Evolutionary conservation across 345 rosid genomes (phyloP).

Genomic region (Balakata baccata): DNA sequence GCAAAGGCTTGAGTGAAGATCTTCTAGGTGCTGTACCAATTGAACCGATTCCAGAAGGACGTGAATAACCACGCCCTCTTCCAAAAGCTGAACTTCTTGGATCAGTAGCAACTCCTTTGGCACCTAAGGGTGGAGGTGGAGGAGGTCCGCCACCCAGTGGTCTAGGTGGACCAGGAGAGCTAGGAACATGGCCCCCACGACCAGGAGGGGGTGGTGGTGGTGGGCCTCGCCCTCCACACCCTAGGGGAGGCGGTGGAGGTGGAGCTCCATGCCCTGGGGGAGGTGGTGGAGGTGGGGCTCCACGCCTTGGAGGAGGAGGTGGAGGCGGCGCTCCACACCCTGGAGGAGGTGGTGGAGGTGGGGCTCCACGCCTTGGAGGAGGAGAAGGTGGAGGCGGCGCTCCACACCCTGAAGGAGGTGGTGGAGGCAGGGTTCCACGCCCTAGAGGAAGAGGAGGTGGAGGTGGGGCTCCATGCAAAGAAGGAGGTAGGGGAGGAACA

Average conservation of each 20-base stretch:
- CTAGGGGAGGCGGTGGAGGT: constrained; percentile 27
- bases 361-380: constrained; percentile 10
- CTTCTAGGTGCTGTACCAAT: constrained; percentile 48
- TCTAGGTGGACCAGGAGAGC: constrained; percentile 19
- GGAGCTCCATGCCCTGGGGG: constrained; percentile 16
- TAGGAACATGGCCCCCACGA: constrained; percentile 13
- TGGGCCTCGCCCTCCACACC: constrained; percentile 19
- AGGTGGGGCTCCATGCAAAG: background rate
- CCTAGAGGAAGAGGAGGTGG: constrained; percentile 13
- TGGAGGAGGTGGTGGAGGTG: constrained; percentile 27
- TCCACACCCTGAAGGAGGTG: constrained; percentile 9
- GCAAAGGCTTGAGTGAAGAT: constrained; percentile 91
- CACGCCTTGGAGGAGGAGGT: constrained; percentile 17
- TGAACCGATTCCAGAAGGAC: background rate
- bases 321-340: constrained; percentile 21
- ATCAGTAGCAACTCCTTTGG: constrained; percentile 43
- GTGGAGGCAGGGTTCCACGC: constrained; percentile 32
- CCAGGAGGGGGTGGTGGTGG: constrained; percentile 31
- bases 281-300: constrained; percentile 20
- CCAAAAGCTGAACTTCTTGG: constrained; percentile 42
- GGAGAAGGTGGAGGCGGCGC: constrained; percentile 32
- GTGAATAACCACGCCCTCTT: constrained; percentile 23
- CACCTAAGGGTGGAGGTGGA: constrained; percentile 63
- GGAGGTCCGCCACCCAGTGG: constrained; percentile 31
- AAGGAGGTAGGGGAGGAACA: constrained; percentile 35